Evolutionary conservation across 257 asterid genomes (phyloP), one percentile per base, ranked within the genome.

Genomic region (Nicotiana noctiflora): DNA sequence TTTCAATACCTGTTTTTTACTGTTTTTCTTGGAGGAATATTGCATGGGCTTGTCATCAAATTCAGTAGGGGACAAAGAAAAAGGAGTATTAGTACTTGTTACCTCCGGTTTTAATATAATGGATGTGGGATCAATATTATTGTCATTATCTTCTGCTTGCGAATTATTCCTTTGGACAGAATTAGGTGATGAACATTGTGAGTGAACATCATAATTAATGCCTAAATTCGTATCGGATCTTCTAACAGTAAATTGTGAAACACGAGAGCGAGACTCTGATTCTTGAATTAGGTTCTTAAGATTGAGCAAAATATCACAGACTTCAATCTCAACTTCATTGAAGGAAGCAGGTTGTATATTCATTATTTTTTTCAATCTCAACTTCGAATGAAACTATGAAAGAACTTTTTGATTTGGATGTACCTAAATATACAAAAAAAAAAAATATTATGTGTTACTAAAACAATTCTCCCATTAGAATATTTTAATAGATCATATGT

Each of bases 51-150:
- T 86, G 10, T 86, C 92, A 65, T 90, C 90, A 59, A 91, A 82
- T 83, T 89, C 91, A 80, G 83, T 82, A 0, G 87, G 89, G 0
- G 85, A 25, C 63, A 90, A 90, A 29, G 89, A 65, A 29, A 91
- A 86, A 17, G 97, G 92, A n/a, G 97, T 90, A 62, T 84, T 83
- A 1, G 98, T 92, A 81, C 91, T 90, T 46, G 82, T 79, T 55
- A 21, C 76, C 65, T 82, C 83, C 40, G 37, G 76, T 70, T 85
- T 87, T 72, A 85, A 76, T 76, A 6, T 76, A 10, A 13, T 4
- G 3, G 1, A 5, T 14, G 31, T 29, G 0, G 31, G 62, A 53
- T 79, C 79, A 52, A 65, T 81, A 29, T 7, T 12, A 59, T 64
- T 18, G 1, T 29, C 21, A 29, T 5, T 29, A 2, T 19, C 12